These are phyloP conservation scores for Penicillium sp. DNA, from an alignment of 2,329 filamentous ascomycete genomes.

Conservation along the genomic window DNA sequence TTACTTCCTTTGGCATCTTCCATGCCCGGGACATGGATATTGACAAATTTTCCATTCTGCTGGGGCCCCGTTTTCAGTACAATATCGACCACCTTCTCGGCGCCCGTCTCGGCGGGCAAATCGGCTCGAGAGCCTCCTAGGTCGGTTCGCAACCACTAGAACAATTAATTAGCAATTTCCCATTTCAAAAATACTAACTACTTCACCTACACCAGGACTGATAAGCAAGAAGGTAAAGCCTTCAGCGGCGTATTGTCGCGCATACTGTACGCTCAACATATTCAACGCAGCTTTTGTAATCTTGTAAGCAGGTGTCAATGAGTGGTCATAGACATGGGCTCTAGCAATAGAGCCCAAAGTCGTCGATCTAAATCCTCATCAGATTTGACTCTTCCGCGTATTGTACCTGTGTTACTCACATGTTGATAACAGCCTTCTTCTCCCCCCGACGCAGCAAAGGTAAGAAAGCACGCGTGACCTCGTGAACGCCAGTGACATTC, in stretches of 20 bases:
- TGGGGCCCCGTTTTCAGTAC: constrained; percentile 46
- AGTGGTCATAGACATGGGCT: constrained; percentile 16
- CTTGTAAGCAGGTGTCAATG: constrained; percentile 46
- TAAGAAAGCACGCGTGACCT: constrained; percentile 45
- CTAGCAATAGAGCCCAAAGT: constrained; percentile 48
- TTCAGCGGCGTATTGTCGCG: constrained; percentile 35
- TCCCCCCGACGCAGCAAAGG: constrained; percentile 43
- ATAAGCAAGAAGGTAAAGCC: constrained; percentile 51
- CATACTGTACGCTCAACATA: constrained; percentile 49
- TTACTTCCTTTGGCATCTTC: constrained; percentile 40
- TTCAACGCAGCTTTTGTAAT: constrained; percentile 56
- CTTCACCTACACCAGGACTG: constrained; percentile 50
- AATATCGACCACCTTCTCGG: constrained; percentile 47
- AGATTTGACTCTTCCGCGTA: background rate
- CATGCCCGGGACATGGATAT: constrained; percentile 46
- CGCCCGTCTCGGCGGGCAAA: constrained; percentile 45
- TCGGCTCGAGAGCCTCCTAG: constrained; percentile 48
- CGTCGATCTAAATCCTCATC: constrained; percentile 37
- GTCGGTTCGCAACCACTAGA: constrained; percentile 53
- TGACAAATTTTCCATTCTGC: constrained; percentile 55
- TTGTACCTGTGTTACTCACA: constrained; percentile 36
- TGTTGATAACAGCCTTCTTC: constrained; percentile 50
- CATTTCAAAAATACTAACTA: no score
- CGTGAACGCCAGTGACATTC: constrained; percentile 49
- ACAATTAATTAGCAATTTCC: background rate